These are phyloP conservation scores for Gastrolobium bilobum DNA, from an alignment of 306 rosid genomes.

Conservation along the genomic window DNA sequence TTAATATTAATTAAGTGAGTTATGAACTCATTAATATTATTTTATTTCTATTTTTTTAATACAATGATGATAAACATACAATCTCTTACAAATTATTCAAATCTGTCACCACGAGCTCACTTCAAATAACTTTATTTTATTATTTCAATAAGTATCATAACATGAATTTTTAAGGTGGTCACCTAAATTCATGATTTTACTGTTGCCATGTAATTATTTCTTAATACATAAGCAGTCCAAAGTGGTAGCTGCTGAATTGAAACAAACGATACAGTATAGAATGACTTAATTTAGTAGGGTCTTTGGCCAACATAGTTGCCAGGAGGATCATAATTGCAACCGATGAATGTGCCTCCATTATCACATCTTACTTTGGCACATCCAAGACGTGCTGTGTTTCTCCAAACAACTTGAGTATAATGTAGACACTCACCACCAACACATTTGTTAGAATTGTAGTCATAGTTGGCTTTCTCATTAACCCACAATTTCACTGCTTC, in stretches of 20 bases:
- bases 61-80: no score
- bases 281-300: conserved; percentile 45
- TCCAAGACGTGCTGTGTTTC: conserved; percentile 48
- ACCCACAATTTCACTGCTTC: conserved; percentile 55
- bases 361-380: conserved; percentile 65
- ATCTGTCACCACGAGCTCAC: no score
- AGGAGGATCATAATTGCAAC: conserved; percentile 61
- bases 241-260: neutral
- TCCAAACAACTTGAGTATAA: conserved; percentile 69
- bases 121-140: no score
- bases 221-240: neutral
- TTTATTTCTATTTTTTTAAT: no score
- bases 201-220: neutral
- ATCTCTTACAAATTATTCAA: no score
- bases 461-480: conserved; percentile 50
- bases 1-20: no score
- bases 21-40: no score
- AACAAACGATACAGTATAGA: neutral
- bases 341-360: conserved; percentile 46
- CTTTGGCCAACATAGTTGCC: conserved; percentile 51
- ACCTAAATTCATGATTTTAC: neutral
- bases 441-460: conserved; percentile 48
- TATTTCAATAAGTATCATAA: no score
- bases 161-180: neutral
- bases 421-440: conserved; percentile 50